Conservation (phyloP, 495 filamentous ascomycete genomes). For the Penicillium manginii region DNA sequence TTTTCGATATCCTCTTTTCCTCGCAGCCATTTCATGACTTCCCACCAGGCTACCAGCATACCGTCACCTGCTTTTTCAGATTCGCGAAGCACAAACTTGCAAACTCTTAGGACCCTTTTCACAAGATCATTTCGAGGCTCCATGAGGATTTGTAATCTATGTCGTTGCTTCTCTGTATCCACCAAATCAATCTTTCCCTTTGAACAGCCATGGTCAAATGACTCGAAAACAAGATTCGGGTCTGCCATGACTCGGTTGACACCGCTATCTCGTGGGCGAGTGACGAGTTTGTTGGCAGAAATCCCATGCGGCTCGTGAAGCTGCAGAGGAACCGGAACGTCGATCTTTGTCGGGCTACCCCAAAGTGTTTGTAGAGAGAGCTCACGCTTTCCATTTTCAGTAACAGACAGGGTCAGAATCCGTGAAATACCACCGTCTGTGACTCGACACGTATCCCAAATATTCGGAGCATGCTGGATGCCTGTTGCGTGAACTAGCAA, state of each 20-base stretch:
- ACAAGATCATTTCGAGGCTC: conserved; percentile 66
- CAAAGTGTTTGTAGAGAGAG: conserved; percentile 78
- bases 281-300: conserved; percentile 34
- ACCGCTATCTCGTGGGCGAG: conserved; percentile 52
- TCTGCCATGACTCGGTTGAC: conserved; percentile 56
- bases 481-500: conserved; percentile 46
- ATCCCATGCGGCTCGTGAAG: conserved; percentile 49
- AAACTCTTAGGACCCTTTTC: conserved; percentile 59
- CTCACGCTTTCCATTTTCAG: conserved; percentile 61
- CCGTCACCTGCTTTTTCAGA: conserved; percentile 62
- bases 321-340: conserved; percentile 52
- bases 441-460: conserved; percentile 76
- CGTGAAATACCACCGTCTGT: conserved; percentile 68
- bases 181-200: conserved; percentile 66
- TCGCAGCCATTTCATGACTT: conserved; percentile 69
- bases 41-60: conserved; percentile 74
- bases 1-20: conserved; percentile 48
- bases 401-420: conserved; percentile 70
- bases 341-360: conserved; percentile 63
- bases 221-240: conserved; percentile 45
- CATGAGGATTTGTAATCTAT: conserved; percentile 68
- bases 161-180: conserved; percentile 61
- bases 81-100: conserved; percentile 63
- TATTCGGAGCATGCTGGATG: conserved; percentile 51
- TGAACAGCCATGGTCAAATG: conserved; percentile 46